Base-by-base conservation (phyloP, 768 basidiomycete species). In the Mycena maculata region DNA sequence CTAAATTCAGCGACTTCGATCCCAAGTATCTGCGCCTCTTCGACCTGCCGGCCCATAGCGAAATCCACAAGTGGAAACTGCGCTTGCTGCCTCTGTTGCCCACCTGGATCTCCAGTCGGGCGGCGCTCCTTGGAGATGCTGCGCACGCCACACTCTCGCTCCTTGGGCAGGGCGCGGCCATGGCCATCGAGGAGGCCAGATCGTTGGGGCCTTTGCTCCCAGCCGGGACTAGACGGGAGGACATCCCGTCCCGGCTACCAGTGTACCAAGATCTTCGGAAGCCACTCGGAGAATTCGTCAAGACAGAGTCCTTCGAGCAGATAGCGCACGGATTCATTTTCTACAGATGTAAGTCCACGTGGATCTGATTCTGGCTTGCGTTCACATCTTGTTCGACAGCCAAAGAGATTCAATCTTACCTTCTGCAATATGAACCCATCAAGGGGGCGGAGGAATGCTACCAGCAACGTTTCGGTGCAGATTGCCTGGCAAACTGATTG, bases 151-250 rank as follows among this genome's bases (percentile, higher is more conserved):
- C 59, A 0, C 16, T 59, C 2, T 59, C 65, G 2, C 10, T 56
- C 6, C 38, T 67, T 16, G 65, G 44, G 2, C 65, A 67, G 10
- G 65, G 65, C 18, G 65, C 65, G 6, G 65, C 42, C 1, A 49
- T 49, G 39, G 59, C 65, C 20, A 56, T 67, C 23, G 65, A 67
- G 22, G 65, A 67, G 7, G 65, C 59, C 1, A 59, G n/a, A 3
- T 15, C 53, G 20, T 45, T 67, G 15, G 59, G 53, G 9, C 55
- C 33, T 18, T 31, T 67, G 23, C 38, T 67, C 3, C 58, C 65
- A 18, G 23, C 27, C 15, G 65, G 65, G 12, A 67, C 65, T 5
- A 31, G 10, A 8, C 38, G 20, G 8, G 65, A 41, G 18, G 65
- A 61, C n/a, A 25, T 67, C 0, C 59, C 59, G 4, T 44, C 38